These are phyloP conservation scores for Ashbya aceris DNA, from an alignment of 1,139 yeast genomes.

Conservation along the genomic window DNA sequence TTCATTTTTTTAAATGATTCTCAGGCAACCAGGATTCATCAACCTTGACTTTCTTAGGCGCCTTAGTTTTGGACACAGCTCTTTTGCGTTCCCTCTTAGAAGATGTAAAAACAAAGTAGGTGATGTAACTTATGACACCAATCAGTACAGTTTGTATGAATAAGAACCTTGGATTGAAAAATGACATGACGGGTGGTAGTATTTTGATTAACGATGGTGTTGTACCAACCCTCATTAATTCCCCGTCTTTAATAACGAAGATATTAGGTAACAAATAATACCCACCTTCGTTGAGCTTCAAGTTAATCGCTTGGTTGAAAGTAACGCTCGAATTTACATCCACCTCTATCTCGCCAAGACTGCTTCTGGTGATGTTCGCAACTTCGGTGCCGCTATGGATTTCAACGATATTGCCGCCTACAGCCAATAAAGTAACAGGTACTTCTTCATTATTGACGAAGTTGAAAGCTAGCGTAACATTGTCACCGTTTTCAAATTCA, in stretches of 20 bases:
- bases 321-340: slow-evolving; percentile 39
- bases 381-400: slow-evolving; percentile 42
- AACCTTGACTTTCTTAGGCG: slow-evolving; percentile 27
- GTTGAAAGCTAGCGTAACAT: slow-evolving; percentile 44
- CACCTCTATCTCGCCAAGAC: slow-evolving; percentile 53
- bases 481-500: slow-evolving; percentile 40
- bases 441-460: slow-evolving; percentile 50
- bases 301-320: slow-evolving; percentile 46
- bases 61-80: slow-evolving; percentile 9
- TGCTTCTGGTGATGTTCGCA: slow-evolving; percentile 57
- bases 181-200: slow-evolving; percentile 56
- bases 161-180: slow-evolving; percentile 65
- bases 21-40: slow-evolving; percentile 57
- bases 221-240: slow-evolving; percentile 49
- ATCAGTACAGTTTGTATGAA: slow-evolving; percentile 50
- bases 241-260: slow-evolving; percentile 43
- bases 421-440: slow-evolving; percentile 53
- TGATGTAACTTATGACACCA: slow-evolving; percentile 40
- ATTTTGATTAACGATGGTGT: slow-evolving; percentile 50
- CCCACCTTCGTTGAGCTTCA: slow-evolving; percentile 49
- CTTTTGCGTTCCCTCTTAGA: slow-evolving; percentile 21
- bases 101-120: slow-evolving; percentile 34
- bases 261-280: slow-evolving; percentile 56
- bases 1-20: slow-evolving; percentile 32
- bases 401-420: slow-evolving; percentile 62